Percentiles rank a stretch among this genome's conserved stretches.
phyloP scores from a whole-genome alignment of 345 rosid genomes.

The Gossypium arboreum region DNA sequence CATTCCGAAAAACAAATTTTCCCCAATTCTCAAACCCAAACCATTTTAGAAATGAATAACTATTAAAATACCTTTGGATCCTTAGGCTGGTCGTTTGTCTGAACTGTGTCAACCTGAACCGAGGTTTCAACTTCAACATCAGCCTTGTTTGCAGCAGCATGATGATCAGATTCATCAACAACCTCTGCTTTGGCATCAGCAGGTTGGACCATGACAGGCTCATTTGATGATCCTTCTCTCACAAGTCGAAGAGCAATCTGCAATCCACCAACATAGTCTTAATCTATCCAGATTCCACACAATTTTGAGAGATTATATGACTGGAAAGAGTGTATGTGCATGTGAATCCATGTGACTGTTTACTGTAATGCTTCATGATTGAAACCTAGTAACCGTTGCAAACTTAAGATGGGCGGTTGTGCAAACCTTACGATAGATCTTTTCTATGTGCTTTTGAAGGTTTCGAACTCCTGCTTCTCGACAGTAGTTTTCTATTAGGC shows the following conservation, averaged over 20 bases:
- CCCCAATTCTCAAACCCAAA: neutral
- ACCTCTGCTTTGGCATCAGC: slow-evolving; percentile 23
- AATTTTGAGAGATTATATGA: neutral
- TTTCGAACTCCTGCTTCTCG: slow-evolving; percentile 99
- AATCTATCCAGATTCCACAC: slow-evolving; percentile 1
- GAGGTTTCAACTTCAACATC: slow-evolving; percentile 26
- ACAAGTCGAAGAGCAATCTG: slow-evolving; percentile 96
- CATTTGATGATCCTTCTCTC: slow-evolving; percentile 52
- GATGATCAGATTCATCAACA: slow-evolving; percentile 25
- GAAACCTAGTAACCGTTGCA: slow-evolving; percentile 87
- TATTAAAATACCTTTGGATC: slow-evolving; percentile 38
- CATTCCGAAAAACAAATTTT: slow-evolving; percentile 33
- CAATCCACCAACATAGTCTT: slow-evolving; percentile 11
- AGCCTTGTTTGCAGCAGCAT: slow-evolving; percentile 26
- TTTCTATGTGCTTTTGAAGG: slow-evolving; percentile 91
- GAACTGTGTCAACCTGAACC: slow-evolving; percentile 19
- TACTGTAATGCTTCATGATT: neutral
- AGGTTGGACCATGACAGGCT: slow-evolving; percentile 34
- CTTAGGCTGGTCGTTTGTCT: slow-evolving; percentile 21
- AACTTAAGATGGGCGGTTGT: slow-evolving; percentile 19
- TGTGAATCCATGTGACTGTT: neutral
- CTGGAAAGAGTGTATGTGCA: neutral
- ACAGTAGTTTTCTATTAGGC: slow-evolving; percentile 89
- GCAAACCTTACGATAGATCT: slow-evolving; percentile 96
- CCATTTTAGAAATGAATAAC: neutral